These are phyloP conservation scores for Penicillium sp. DNA, from an alignment of 2,329 filamentous ascomycete species.

Conservation along the genomic window DNA sequence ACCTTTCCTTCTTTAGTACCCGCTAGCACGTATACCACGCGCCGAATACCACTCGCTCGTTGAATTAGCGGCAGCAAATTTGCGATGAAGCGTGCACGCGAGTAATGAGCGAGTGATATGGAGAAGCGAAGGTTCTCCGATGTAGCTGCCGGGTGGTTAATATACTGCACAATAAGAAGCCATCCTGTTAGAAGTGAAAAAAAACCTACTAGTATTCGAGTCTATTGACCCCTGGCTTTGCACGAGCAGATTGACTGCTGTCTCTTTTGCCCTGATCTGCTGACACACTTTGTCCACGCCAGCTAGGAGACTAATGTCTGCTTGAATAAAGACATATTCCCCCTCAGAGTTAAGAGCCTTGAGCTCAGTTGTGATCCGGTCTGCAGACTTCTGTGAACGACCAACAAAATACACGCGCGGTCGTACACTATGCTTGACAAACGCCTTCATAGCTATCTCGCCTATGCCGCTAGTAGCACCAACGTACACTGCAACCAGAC, in stretches of 20 bases:
- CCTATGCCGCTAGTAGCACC: slow-evolving; percentile 54
- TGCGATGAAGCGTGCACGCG: neutral
- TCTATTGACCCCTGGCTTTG: slow-evolving; percentile 30
- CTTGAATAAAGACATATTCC: slow-evolving; percentile 25
- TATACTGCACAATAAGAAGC: neutral
- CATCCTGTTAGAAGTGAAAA: neutral
- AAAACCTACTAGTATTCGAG: neutral
- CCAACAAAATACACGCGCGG: slow-evolving; percentile 53
- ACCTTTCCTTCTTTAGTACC: neutral
- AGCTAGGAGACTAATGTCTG: slow-evolving; percentile 33
- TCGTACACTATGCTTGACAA: slow-evolving; percentile 33
- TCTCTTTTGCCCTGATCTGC: slow-evolving; percentile 25
- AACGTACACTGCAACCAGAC: slow-evolving; percentile 5
- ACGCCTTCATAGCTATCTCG: slow-evolving; percentile 45
- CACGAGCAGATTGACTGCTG: slow-evolving; percentile 36
- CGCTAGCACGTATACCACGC: neutral
- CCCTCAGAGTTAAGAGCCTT: slow-evolving; percentile 22
- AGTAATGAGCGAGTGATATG: neutral
- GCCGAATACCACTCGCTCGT: neutral
- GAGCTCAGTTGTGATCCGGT: slow-evolving; percentile 43
- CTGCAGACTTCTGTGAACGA: slow-evolving; percentile 32
- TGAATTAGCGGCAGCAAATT: neutral
- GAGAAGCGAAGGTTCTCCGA: neutral
- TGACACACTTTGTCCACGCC: slow-evolving; percentile 31
- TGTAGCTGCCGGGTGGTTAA: neutral